These are phyloP conservation scores for Cutaneotrichosporon daszewskae DNA, from an alignment of 1,284 basidiomycete species.

Conservation along the genomic window DNA sequence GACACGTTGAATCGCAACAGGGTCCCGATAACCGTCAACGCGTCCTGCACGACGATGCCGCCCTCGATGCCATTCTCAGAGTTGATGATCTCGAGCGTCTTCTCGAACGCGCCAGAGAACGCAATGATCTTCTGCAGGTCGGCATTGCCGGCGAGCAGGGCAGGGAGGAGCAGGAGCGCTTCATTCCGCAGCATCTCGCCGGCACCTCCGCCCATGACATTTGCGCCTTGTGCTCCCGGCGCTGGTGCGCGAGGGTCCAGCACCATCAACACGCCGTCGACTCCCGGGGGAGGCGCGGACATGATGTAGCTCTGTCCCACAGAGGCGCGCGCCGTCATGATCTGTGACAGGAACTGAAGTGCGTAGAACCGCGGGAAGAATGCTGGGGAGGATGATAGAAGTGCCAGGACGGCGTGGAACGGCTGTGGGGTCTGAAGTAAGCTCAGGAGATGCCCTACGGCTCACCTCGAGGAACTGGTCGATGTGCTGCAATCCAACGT, in stretches of 20 bases:
- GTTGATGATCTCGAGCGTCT: conserved; percentile 80
- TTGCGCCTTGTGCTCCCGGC: conserved; percentile 10
- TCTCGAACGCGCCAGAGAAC: conserved; percentile 96
- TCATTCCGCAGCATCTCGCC: conserved; percentile 53
- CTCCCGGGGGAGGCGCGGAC: conserved; percentile 39
- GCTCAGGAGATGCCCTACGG: neutral
- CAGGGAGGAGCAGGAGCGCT: conserved; percentile 74
- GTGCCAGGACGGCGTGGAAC: conserved; percentile 67
- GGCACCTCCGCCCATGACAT: conserved; percentile 40
- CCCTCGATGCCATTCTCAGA: conserved; percentile 89
- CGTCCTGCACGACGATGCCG: conserved; percentile 79
- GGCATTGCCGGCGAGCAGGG: conserved; percentile 75
- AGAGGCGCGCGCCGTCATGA: conserved; percentile 72
- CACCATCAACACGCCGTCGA: conserved; percentile 44
- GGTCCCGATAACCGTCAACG: conserved; percentile 74
- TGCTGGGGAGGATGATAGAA: conserved; percentile 56
- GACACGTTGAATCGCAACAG: conserved; percentile 88
- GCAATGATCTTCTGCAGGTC: conserved; percentile 97
- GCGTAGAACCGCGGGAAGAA: conserved; percentile 87
- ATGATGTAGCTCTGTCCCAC: conserved; percentile 84
- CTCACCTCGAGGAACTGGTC: conserved; percentile 43
- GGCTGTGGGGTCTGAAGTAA: conserved; percentile 53
- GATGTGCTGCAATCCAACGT: conserved; percentile 49
- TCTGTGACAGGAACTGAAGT: conserved; percentile 72
- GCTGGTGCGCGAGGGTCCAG: conserved; percentile 36